phyloP scores from a whole-genome alignment of 768 basidiomycete species.

The Infundibulicybe gibba region DNA sequence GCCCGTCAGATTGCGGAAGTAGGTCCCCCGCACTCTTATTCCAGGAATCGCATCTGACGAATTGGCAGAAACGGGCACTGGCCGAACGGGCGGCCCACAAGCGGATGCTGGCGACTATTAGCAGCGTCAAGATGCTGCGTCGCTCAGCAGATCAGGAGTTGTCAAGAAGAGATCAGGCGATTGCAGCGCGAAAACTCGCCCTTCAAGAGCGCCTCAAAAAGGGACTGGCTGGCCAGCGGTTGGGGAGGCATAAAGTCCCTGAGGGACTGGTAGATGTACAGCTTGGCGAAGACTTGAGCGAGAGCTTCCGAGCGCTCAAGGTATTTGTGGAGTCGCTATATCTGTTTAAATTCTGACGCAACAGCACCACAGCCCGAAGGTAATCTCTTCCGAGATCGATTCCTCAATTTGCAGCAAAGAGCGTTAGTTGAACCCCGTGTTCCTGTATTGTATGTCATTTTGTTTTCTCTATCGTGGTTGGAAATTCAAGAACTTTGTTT shows the following conservation, averaged over 20 bases:
- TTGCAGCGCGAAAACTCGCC: slow-evolving; percentile 36
- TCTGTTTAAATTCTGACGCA: not conserved
- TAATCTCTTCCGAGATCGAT: slow-evolving; percentile 88
- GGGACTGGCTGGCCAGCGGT: slow-evolving; percentile 68
- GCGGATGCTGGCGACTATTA: slow-evolving; percentile 56
- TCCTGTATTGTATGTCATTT: slow-evolving; percentile 60
- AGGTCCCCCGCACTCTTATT: slow-evolving; percentile 8
- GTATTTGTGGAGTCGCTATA: slow-evolving; percentile 34
- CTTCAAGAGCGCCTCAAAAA: slow-evolving; percentile 46
- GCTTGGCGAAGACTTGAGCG: slow-evolving; percentile 85
- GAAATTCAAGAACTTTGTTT: not conserved
- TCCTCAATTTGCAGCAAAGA: slow-evolving; percentile 82
- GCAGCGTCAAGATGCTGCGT: slow-evolving; percentile 51
- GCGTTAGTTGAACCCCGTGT: slow-evolving; percentile 84
- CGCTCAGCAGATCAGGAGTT: slow-evolving; percentile 29
- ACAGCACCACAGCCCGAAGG: slow-evolving; percentile 71
- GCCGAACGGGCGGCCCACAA: slow-evolving; percentile 58
- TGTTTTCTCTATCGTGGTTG: not conserved
- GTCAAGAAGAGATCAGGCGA: slow-evolving; percentile 38
- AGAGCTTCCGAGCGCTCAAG: slow-evolving; percentile 81
- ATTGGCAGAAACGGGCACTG: slow-evolving; percentile 58
- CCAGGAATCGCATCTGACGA: not conserved
- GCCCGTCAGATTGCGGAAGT: slow-evolving; percentile 65
- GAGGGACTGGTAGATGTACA: slow-evolving; percentile 76
- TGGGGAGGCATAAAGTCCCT: slow-evolving; percentile 80